Evolutionary conservation across 257 asterid genomes (phyloP).

Genomic region (Ehretia macrophylla): DNA sequence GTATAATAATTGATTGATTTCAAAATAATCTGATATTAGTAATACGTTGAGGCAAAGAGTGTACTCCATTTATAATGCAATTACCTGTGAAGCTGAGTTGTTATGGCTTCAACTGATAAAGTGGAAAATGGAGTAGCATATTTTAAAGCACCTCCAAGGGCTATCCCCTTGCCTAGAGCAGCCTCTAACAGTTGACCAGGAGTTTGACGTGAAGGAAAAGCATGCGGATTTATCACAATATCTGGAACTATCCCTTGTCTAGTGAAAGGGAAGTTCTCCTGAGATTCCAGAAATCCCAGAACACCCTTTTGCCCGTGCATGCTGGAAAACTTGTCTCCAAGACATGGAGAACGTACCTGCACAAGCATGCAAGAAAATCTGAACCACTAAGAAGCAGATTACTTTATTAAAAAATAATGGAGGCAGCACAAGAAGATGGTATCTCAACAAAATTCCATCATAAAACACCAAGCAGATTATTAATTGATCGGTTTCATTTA

Average conservation of each 20-base stretch:
- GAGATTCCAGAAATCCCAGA: constrained; percentile 81
- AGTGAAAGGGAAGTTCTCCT: constrained; percentile 89
- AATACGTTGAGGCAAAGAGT: neutral
- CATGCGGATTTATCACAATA: constrained; percentile 91
- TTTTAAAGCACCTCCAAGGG: constrained; percentile 64
- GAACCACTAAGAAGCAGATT: neutral
- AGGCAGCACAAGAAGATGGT: neutral
- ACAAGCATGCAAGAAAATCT: constrained; percentile 5
- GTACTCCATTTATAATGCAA: neutral
- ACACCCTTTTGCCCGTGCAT: constrained; percentile 99
- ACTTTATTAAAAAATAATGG: neutral
- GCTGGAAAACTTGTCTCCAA: constrained; percentile 94
- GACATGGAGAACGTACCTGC: constrained; percentile 93
- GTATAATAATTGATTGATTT: neutral
- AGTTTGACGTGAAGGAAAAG: constrained; percentile 96
- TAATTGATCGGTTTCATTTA: no score
- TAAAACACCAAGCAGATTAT: no score
- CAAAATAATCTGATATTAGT: neutral
- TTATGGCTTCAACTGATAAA: constrained; percentile 62
- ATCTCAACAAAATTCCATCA: neutral
- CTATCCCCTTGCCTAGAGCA: constrained; percentile 88
- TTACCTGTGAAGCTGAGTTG: constrained; percentile 84
- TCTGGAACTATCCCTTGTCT: constrained; percentile 90
- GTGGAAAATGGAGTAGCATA: constrained; percentile 92
- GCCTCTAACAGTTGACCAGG: constrained; percentile 94